Evolutionary conservation across 1,284 basidiomycete species (phyloP).

Genomic region (Trametes hirsuta): DNA sequence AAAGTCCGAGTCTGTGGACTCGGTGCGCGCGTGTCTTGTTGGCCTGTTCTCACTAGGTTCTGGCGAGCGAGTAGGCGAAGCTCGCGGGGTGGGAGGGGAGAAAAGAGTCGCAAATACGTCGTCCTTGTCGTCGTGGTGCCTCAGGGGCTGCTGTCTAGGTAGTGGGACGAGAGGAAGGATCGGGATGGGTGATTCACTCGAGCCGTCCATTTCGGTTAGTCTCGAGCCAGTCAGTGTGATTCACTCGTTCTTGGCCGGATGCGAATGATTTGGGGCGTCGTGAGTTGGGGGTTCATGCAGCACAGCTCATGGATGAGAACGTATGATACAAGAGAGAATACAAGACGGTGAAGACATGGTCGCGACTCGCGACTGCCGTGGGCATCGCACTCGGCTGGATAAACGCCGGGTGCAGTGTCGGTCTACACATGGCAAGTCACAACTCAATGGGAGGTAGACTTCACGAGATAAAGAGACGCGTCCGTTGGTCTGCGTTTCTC

Average conservation of each 20-base stretch:
- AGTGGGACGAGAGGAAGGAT: constrained; percentile 18
- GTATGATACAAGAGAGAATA: not conserved
- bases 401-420: not conserved
- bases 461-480: no score
- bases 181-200: constrained; percentile 13
- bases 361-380: not conserved
- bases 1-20: constrained; percentile 51
- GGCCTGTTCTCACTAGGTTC: constrained; percentile 6
- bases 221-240: not conserved
- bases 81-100: constrained; percentile 45
- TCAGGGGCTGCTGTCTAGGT: not conserved
- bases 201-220: constrained; percentile 12
- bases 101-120: constrained; percentile 51
- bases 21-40: constrained; percentile 15
- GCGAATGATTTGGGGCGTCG: not conserved
- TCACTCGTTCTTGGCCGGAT: not conserved
- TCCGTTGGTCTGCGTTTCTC: no score
- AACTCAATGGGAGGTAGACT: no score
- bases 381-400: not conserved
- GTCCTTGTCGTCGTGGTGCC: constrained; percentile 30
- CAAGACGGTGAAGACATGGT: not conserved
- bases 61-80: constrained; percentile 35
- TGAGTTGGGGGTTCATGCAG: not conserved
- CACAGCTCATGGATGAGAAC: not conserved
- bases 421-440: not conserved